Evolutionary conservation across 495 filamentous ascomycete species (phyloP).

Genomic region (Tuber aestivum): DNA sequence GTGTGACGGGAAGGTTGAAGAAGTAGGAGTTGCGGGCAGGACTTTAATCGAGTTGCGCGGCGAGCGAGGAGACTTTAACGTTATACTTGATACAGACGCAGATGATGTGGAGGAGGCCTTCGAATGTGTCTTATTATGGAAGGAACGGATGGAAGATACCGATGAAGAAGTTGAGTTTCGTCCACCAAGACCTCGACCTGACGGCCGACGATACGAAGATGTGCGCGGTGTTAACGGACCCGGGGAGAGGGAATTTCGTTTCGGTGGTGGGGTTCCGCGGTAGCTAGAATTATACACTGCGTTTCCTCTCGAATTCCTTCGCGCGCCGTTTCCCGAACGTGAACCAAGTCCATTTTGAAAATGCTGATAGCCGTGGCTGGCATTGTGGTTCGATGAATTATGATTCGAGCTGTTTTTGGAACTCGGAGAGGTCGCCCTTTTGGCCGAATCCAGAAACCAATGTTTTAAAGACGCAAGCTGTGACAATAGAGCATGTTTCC

Average conservation of each 20-base stretch:
- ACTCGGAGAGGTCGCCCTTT: conserved; percentile 63
- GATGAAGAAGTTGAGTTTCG: conserved; percentile 96
- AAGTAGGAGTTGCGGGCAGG: conserved; percentile 81
- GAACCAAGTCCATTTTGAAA: conserved; percentile 37
- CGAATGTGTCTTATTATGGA: conserved; percentile 87
- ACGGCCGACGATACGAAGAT: conserved; percentile 69
- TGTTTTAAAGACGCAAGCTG: conserved; percentile 81
- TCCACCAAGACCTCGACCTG: conserved; percentile 69
- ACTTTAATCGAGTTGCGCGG: conserved; percentile 91
- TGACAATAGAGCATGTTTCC: conserved; percentile 66
- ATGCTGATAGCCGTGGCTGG: conserved; percentile 39
- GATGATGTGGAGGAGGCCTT: conserved; percentile 93
- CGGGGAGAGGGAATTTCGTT: conserved; percentile 82
- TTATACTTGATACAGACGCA: conserved; percentile 60
- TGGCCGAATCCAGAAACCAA: conserved; percentile 74
- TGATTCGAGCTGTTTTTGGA: conserved; percentile 54
- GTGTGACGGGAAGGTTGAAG: conserved; percentile 72
- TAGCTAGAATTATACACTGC: conserved; percentile 37
- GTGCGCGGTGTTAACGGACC: conserved; percentile 74
- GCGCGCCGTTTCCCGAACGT: conserved; percentile 44
- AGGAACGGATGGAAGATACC: conserved; percentile 82
- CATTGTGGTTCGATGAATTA: conserved; percentile 48
- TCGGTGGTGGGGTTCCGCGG: conserved; percentile 47
- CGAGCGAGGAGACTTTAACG: conserved; percentile 57
- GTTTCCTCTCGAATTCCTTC: conserved; percentile 38